Evolutionary conservation across 257 asterid genomes (phyloP).

Genomic region (Marsdenia floribunda): DNA sequence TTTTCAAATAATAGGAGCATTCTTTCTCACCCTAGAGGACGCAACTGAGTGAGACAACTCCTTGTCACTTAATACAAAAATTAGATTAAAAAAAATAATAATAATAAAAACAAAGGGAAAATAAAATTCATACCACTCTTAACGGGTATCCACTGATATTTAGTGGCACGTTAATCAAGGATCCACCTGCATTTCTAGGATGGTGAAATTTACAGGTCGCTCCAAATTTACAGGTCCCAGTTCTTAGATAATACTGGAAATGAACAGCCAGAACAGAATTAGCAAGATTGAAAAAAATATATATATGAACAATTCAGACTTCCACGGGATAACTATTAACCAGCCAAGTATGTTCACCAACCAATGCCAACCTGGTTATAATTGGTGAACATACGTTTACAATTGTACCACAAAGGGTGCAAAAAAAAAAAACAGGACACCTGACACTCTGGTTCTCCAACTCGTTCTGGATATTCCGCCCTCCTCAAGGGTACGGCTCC

Average conservation of each 20-base stretch:
- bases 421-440: constrained; percentile 27
- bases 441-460: constrained; percentile 82
- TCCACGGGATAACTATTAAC: neutral
- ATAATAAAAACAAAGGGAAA: neutral
- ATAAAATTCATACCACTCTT: constrained; percentile 51
- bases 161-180: constrained; percentile 52
- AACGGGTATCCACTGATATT: constrained; percentile 80
- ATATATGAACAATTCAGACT: neutral
- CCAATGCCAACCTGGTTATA: neutral
- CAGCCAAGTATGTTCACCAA: neutral
- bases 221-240: constrained; percentile 88
- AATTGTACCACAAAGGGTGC: neutral
- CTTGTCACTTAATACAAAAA: neutral
- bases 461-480: constrained; percentile 73
- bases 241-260: constrained; percentile 70
- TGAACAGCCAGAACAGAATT: constrained; percentile 4
- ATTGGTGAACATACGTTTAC: neutral
- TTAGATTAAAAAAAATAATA: neutral
- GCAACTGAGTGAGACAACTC: constrained; percentile 7
- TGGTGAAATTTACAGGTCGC: constrained; percentile 81
- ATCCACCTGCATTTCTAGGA: constrained; percentile 75
- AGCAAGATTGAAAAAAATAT: neutral
- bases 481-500: constrained; percentile 38
- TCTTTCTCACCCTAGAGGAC: constrained; percentile 65
- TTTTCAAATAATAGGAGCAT: constrained; percentile 94